These are phyloP conservation scores for Thalassiosira hispida DNA, from an alignment of 352 stramenopile genomes.

Conservation along the genomic window DNA sequence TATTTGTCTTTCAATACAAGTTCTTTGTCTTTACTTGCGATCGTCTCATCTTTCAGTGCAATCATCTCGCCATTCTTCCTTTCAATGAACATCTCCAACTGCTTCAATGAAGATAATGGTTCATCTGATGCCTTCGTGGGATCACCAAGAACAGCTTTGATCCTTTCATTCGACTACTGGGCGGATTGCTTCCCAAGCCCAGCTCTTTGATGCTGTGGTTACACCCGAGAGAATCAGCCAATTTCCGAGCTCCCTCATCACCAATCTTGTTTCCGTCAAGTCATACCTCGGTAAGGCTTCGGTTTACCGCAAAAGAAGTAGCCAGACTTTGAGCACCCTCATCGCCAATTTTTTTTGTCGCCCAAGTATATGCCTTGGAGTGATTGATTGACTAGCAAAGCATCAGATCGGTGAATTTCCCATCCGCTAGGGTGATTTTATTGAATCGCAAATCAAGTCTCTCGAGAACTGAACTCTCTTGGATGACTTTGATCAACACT, in stretches of 20 bases:
- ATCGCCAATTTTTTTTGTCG: constrained; percentile 35
- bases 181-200: constrained; percentile 29
- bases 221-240: constrained; percentile 30
- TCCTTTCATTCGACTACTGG: background rate
- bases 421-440: constrained; percentile 11
- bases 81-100: no score
- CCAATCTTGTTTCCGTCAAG: constrained; percentile 55
- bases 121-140: background rate
- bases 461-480: constrained; percentile 1
- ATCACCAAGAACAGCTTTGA: background rate
- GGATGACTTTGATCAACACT: background rate
- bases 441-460: constrained; percentile 1
- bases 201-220: constrained; percentile 44
- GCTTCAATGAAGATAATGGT: no score
- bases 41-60: background rate
- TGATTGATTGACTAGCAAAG: constrained; percentile 23
- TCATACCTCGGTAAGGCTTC: constrained; percentile 15
- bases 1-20: background rate
- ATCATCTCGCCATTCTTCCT: background rate
- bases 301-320: constrained; percentile 34
- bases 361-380: no score
- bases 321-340: constrained; percentile 39
- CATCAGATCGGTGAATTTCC: constrained; percentile 14
- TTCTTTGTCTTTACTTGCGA: background rate
- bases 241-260: constrained; percentile 31